These are phyloP conservation scores for Hansenula anomala DNA, from an alignment of 1,139 yeast species.

Conservation along the genomic window DNA sequence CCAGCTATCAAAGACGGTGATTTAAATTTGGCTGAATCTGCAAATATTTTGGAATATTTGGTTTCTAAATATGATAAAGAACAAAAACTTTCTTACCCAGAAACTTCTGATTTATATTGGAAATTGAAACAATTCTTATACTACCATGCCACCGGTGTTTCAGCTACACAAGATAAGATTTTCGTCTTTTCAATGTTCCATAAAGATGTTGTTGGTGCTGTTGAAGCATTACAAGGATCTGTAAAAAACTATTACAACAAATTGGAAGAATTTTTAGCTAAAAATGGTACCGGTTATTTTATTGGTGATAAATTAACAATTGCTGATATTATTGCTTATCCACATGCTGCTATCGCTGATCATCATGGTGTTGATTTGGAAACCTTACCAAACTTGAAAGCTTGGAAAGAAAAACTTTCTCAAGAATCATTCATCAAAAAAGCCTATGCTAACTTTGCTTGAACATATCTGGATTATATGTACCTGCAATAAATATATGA, in stretches of 20 bases:
- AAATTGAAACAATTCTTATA: background rate
- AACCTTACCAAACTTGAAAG: background rate
- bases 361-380: background rate
- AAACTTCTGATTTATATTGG: background rate
- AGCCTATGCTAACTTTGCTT: constrained; percentile 1
- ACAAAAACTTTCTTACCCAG: background rate
- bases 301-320: constrained; percentile 39
- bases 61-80: background rate
- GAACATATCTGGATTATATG: no score
- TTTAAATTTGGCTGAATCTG: background rate
- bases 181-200: background rate
- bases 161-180: background rate
- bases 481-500: no score
- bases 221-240: background rate
- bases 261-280: background rate
- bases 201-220: background rate
- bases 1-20: background rate
- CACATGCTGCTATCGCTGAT: background rate
- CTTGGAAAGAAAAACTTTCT: background rate
- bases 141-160: background rate
- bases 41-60: background rate
- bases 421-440: constrained; percentile 1
- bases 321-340: constrained; percentile 28
- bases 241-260: background rate
- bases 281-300: constrained; percentile 31